Percentiles rank a stretch among this genome's conserved stretches.
Conservation (phyloP, 495 filamentous ascomycete genomes). For the Penicillium cataractarum region DNA sequence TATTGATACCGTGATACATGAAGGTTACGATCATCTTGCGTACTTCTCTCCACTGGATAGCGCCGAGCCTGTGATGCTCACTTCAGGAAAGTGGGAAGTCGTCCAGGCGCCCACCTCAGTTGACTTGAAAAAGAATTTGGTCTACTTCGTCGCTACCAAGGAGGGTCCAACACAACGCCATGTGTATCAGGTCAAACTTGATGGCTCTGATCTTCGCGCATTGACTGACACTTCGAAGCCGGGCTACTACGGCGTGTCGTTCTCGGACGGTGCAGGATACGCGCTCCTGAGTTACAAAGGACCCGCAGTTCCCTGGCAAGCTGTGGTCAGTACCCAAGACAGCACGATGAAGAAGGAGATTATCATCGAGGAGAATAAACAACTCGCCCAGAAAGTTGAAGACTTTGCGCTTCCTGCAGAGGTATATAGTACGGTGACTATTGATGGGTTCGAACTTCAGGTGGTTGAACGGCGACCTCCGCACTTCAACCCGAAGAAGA, state of each 20-base stretch:
- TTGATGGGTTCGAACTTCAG: slow-evolving; percentile 79
- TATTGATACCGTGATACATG: slow-evolving; percentile 85
- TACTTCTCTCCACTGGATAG: slow-evolving; percentile 95
- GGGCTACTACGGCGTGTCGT: slow-evolving; percentile 84
- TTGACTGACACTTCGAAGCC: slow-evolving; percentile 77
- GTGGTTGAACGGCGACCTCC: slow-evolving; percentile 89
- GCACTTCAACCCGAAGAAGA: slow-evolving; percentile 81
- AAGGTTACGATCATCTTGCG: slow-evolving; percentile 87
- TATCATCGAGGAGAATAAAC: slow-evolving; percentile 75
- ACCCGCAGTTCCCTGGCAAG: slow-evolving; percentile 88
- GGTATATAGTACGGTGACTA: slow-evolving; percentile 80
- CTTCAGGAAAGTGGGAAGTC: slow-evolving; percentile 91
- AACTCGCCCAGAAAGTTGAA: slow-evolving; percentile 66
- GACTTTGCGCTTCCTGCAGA: slow-evolving; percentile 82
- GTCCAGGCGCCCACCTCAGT: slow-evolving; percentile 85
- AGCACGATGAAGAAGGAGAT: slow-evolving; percentile 64
- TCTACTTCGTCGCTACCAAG: slow-evolving; percentile 90
- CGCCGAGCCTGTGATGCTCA: slow-evolving; percentile 78
- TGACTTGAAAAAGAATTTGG: slow-evolving; percentile 79
- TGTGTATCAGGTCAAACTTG: slow-evolving; percentile 85
- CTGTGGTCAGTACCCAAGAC: slow-evolving; percentile 80
- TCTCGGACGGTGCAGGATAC: slow-evolving; percentile 80
- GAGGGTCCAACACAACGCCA: slow-evolving; percentile 87
- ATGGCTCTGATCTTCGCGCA: slow-evolving; percentile 68
- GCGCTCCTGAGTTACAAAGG: slow-evolving; percentile 81